These are phyloP conservation scores for Zoysia matrella DNA, from an alignment of 202 grass and related monocot genomes.

Conservation along the genomic window DNA sequence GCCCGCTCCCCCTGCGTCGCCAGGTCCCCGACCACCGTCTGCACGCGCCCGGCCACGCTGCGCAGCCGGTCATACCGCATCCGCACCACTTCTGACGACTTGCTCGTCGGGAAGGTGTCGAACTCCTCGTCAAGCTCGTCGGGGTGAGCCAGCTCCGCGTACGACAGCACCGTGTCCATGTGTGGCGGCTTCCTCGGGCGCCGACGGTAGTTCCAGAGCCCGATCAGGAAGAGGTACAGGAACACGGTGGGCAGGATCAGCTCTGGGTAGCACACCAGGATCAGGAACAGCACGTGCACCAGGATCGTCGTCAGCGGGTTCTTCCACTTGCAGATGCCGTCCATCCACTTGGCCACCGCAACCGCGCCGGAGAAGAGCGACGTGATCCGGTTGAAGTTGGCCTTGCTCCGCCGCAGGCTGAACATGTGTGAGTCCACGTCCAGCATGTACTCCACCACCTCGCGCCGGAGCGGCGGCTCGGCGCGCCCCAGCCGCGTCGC, in stretches of 20 bases:
- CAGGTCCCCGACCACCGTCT: slow-evolving; percentile 53
- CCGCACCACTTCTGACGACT: slow-evolving; percentile 52
- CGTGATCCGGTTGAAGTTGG: slow-evolving; percentile 73
- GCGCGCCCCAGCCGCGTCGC: slow-evolving; percentile 58
- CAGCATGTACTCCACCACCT: slow-evolving; percentile 97
- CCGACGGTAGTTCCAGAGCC: slow-evolving; percentile 64
- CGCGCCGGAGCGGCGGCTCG: slow-evolving; percentile 71
- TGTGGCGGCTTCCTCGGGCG: slow-evolving; percentile 63
- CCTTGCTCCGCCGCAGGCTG: slow-evolving; percentile 88
- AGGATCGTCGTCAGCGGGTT: slow-evolving; percentile 83
- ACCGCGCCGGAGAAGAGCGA: slow-evolving; percentile 58
- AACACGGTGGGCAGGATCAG: slow-evolving; percentile 84
- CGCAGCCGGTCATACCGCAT: slow-evolving; percentile 81
- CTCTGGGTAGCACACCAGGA: slow-evolving; percentile 84
- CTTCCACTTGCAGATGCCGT: slow-evolving; percentile 74
- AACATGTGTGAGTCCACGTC: slow-evolving; percentile 93
- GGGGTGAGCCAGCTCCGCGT: slow-evolving; percentile 57
- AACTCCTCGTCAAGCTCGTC: slow-evolving; percentile 99
- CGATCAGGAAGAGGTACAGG: slow-evolving; percentile 73
- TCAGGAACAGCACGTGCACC: slow-evolving; percentile 81
- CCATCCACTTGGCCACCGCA: slow-evolving; percentile 56
- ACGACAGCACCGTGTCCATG: slow-evolving; percentile 74
- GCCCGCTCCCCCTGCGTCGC: slow-evolving; percentile 67
- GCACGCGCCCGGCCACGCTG: slow-evolving; percentile 72
- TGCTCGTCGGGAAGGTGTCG: slow-evolving; percentile 91